Evolutionary conservation across 169 alveolate species (phyloP).

Genomic region (Haemoproteus tartakovskyi): DNA sequence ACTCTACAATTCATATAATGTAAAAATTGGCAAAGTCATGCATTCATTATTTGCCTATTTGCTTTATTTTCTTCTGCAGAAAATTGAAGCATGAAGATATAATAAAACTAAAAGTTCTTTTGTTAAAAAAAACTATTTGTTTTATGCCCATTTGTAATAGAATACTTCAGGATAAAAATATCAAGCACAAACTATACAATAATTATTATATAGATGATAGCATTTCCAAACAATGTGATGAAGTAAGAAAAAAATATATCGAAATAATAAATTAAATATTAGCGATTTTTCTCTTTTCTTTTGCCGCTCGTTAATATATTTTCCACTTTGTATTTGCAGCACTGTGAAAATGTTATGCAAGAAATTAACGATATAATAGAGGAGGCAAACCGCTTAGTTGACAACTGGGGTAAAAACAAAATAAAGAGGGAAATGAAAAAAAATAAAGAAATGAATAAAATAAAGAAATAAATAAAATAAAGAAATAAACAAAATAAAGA

Average conservation of each 20-base stretch:
- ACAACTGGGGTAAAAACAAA: conserved; percentile 53
- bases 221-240: conserved; percentile 45
- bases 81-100: conserved; percentile 26
- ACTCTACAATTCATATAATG: no score
- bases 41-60: neutral
- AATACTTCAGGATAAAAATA: conserved; percentile 60
- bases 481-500: no score
- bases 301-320: neutral
- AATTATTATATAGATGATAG: conserved; percentile 53
- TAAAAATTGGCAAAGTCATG: no score
- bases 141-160: conserved; percentile 52
- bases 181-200: conserved; percentile 27
- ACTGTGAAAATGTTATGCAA: conserved; percentile 45
- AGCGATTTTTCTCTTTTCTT: neutral
- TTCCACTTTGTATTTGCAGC: no score
- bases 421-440: neutral
- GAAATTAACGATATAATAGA: conserved; percentile 25
- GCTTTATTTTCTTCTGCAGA: neutral
- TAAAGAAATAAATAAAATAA: no score
- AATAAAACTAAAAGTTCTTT: conserved; percentile 29
- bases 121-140: conserved; percentile 42
- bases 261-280: neutral
- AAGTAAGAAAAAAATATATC: conserved; percentile 15
- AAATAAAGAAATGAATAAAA: neutral
- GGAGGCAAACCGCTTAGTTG: conserved; percentile 49